These are phyloP conservation scores for Pseudodiploospora longispora DNA, from an alignment of 2,329 filamentous ascomycete genomes.

Conservation along the genomic window DNA sequence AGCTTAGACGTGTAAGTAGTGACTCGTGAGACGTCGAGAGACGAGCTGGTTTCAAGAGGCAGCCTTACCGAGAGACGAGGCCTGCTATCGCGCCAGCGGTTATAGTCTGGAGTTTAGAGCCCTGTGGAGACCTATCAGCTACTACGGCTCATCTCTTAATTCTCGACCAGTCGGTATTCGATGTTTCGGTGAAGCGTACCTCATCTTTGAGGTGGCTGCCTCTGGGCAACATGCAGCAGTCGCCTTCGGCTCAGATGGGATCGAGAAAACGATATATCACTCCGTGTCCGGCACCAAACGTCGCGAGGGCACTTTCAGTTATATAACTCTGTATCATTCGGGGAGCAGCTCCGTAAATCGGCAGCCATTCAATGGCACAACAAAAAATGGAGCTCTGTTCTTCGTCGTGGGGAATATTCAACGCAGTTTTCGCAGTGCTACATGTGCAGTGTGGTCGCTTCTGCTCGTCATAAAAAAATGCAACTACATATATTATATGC, in stretches of 20 bases:
- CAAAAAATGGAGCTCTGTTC: too few species aligned
- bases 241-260: not conserved
- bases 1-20: constrained; percentile 40
- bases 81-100: constrained; percentile 60
- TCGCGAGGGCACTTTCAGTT: too few species aligned
- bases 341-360: too few species aligned
- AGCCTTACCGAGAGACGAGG: constrained; percentile 73
- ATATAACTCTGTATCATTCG: too few species aligned
- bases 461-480: too few species aligned
- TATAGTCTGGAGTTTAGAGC: constrained; percentile 48
- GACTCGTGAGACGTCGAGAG: not conserved
- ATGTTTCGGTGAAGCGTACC: constrained; percentile 25
- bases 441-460: too few species aligned
- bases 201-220: constrained; percentile 49
- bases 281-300: too few species aligned
- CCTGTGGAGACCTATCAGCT: constrained; percentile 26
- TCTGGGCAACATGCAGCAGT: constrained; percentile 27
- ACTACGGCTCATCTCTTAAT: not conserved
- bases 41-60: not conserved
- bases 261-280: not conserved
- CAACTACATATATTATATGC: too few species aligned
- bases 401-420: too few species aligned
- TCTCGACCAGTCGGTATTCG: too few species aligned
- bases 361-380: too few species aligned
- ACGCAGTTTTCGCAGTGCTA: too few species aligned